These are phyloP conservation scores for Moricandia arvensis DNA, from an alignment of 345 rosid species.

Conservation along the genomic window DNA sequence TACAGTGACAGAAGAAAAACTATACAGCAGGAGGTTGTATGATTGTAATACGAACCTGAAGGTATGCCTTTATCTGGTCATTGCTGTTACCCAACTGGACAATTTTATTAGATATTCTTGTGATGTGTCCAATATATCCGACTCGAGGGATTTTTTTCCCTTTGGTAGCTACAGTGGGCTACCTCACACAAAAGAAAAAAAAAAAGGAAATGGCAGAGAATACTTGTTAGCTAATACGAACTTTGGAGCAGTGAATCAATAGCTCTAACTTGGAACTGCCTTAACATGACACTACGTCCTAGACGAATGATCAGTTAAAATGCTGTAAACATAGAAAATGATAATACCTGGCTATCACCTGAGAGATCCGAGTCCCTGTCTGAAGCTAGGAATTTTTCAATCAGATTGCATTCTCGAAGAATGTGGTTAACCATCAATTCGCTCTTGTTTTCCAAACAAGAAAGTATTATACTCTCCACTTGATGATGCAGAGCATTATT, in stretches of 20 bases:
- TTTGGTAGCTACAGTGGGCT: conserved; percentile 74
- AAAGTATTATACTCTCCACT: conserved; percentile 80
- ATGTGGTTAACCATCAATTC: conserved; percentile 66
- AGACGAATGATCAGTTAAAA: neutral
- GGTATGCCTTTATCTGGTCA: conserved; percentile 55
- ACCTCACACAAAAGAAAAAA: conserved; percentile 37
- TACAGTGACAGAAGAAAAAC: conserved; percentile 15
- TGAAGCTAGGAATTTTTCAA: conserved; percentile 66
- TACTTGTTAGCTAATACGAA: conserved; percentile 7
- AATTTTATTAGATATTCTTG: conserved; percentile 85
- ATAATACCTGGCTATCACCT: conserved; percentile 56
- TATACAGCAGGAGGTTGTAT: neutral
- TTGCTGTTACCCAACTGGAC: conserved; percentile 64
- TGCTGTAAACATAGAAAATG: conserved; percentile 16
- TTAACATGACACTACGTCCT: conserved; percentile 11
- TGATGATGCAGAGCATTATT: conserved; percentile 97
- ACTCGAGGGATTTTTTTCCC: conserved; percentile 71
- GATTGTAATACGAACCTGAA: conserved; percentile 58
- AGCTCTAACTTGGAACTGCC: conserved; percentile 4
- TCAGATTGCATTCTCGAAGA: conserved; percentile 77
- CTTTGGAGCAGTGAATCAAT: neutral
- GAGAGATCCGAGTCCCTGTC: conserved; percentile 66
- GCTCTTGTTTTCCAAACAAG: conserved; percentile 82
- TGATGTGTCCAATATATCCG: conserved; percentile 90
- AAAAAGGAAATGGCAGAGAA: neutral